Conservation (phyloP, 208 protist genomes). For the Zelonia costaricensis region DNA sequence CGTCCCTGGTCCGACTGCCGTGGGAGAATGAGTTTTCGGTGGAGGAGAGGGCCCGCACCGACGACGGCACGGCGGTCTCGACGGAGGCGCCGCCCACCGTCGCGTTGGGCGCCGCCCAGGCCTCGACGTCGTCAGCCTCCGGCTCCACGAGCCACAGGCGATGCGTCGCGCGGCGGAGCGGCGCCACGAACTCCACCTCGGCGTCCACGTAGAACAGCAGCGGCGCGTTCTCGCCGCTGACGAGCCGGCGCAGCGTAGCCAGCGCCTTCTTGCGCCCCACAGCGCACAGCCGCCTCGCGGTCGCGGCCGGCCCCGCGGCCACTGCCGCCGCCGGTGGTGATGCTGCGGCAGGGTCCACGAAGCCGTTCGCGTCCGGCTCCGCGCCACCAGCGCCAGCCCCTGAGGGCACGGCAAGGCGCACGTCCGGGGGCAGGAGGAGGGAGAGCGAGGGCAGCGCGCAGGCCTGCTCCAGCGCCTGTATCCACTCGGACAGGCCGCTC, state of each 20-base stretch:
- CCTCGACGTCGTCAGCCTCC: neutral
- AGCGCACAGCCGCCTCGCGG: neutral
- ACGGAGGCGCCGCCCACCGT: too few species aligned
- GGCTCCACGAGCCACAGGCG: slow-evolving; percentile 14
- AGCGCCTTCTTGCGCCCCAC: slow-evolving; percentile 17
- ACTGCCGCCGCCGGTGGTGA: too few species aligned
- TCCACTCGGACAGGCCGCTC: slow-evolving; percentile 9
- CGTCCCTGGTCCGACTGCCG: neutral
- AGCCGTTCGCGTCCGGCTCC: too few species aligned
- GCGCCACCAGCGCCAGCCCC: neutral
- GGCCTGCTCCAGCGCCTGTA: slow-evolving; percentile 7
- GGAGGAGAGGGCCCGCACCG: too few species aligned
- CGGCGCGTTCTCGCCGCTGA: neutral
- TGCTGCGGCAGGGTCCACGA: too few species aligned
- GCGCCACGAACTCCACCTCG: neutral
- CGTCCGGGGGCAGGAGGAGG: slow-evolving; percentile 12
- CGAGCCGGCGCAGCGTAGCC: slow-evolving; percentile 16
- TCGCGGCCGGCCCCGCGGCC: too few species aligned
- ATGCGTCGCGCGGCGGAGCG: neutral
- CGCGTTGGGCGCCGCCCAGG: too few species aligned
- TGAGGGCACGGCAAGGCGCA: neutral
- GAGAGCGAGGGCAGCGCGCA: slow-evolving; percentile 16
- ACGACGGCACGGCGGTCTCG: too few species aligned
- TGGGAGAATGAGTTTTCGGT: too few species aligned
- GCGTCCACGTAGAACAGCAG: slow-evolving; percentile 1